Base-by-base conservation (phyloP, 1,284 basidiomycete genomes). In the Malassezia vespertilionis region DNA sequence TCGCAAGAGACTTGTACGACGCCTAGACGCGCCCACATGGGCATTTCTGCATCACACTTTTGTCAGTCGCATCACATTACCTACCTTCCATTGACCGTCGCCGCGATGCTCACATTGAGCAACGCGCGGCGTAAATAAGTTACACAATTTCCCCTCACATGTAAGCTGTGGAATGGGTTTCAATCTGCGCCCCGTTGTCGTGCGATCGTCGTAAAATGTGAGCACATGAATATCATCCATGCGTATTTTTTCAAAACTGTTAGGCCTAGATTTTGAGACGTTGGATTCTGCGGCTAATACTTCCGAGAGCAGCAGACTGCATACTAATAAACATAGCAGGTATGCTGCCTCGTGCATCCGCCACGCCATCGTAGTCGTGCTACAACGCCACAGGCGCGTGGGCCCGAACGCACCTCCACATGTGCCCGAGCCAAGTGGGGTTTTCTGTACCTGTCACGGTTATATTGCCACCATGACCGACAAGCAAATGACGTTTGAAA, bases 1-100 rank as follows among this genome's bases (percentile, higher is more conserved):
- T 51, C 48, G 15, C 48, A 51, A 0, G 48, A 51, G 8, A 51
- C 48, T 8, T 40, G 23, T 17, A 51, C 44, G 20, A 37, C 42
- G 31, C 48, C 48, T 9, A 51, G 30, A 7, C 32, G 37, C 7
- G 37, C 34, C 23, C 33, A 36, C 1, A 31, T 3, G 3, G 48
- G 48, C 14, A 51, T 24, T 15, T 44, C 43, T 1, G 48, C 35
- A 9, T 51, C 48, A 27, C 48, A 51, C 26, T 40, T 15, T 14
- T 12, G 40, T 41, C 1, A 41, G 30, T 14, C 7, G n/a, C n/a
- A n/a, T n/a, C n/a, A 2, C 5, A n/a, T 3, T 1, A 32, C 40
- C 1, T 33, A 41, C 40, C 17, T 33, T 43, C 48, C 48, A 51
- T 22, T 51, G 48, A 2, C 4, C 8, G 32, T 51, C 43, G 10